These are phyloP conservation scores for Skeletonema tropicum DNA, from an alignment of 108 stramenopile species.

Conservation along the genomic window DNA sequence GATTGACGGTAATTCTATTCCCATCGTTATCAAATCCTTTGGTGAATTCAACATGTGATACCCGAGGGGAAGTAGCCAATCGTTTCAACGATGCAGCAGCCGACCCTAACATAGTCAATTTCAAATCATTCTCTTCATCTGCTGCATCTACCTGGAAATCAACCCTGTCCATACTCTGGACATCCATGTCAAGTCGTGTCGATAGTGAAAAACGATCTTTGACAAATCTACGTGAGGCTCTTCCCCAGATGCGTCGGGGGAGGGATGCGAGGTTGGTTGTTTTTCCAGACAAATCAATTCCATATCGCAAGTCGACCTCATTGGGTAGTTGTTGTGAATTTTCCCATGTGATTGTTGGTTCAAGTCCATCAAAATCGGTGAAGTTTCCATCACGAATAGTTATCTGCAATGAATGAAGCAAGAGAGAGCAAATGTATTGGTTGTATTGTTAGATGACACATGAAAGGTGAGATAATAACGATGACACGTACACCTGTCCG, in stretches of 20 bases:
- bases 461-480: neutral
- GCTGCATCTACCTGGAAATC: slow-evolving; percentile 72
- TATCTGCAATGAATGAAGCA: slow-evolving; percentile 56
- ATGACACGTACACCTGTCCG: neutral
- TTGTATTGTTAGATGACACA: neutral
- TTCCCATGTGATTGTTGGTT: slow-evolving; percentile 78
- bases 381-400: slow-evolving; percentile 85
- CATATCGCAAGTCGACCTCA: slow-evolving; percentile 57
- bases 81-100: slow-evolving; percentile 48
- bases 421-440: neutral
- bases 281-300: slow-evolving; percentile 74
- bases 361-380: slow-evolving; percentile 81
- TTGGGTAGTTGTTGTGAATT: slow-evolving; percentile 39
- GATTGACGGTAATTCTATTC: slow-evolving; percentile 79
- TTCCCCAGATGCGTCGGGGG: slow-evolving; percentile 84
- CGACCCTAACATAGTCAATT: slow-evolving; percentile 40
- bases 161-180: slow-evolving; percentile 49
- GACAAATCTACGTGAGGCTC: slow-evolving; percentile 63
- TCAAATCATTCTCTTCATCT: slow-evolving; percentile 77
- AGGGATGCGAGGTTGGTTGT: slow-evolving; percentile 88
- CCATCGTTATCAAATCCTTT: slow-evolving; percentile 84
- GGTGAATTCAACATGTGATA: slow-evolving; percentile 64
- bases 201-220: slow-evolving; percentile 74
- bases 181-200: slow-evolving; percentile 75
- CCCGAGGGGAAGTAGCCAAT: slow-evolving; percentile 33